Conservation (phyloP, 1,284 basidiomycete genomes). For the Ceratorhiza oryzae-sativae region DNA sequence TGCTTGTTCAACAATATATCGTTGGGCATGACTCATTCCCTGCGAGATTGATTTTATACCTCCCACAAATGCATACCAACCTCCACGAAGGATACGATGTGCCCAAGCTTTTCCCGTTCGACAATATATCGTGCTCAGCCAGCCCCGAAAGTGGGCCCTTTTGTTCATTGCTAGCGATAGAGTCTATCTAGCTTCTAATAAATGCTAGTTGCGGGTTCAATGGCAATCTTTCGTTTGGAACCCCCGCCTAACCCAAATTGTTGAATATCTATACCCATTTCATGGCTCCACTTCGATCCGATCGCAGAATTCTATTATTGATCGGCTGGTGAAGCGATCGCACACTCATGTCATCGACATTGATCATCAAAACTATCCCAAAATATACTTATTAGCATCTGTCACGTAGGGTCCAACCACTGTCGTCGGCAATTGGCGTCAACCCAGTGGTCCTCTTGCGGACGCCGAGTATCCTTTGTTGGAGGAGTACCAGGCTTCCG, state of each 20-base stretch:
- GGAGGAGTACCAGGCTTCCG: slow-evolving; percentile 59
- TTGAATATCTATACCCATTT: too few relatives aligned
- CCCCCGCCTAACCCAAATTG: too few relatives aligned
- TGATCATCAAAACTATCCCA: too few relatives aligned
- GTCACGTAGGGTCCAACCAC: slow-evolving; percentile 58
- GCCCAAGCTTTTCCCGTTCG: slow-evolving; percentile 59
- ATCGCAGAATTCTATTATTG: slow-evolving; percentile 43
- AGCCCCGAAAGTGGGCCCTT: background rate
- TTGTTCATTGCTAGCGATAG: background rate
- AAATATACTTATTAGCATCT: slow-evolving; percentile 11
- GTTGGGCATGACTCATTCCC: slow-evolving; percentile 64
- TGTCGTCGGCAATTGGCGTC: slow-evolving; percentile 68
- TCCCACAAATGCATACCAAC: slow-evolving; percentile 37
- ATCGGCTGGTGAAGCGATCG: slow-evolving; percentile 18
- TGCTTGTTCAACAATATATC: slow-evolving; percentile 61
- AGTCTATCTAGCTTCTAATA: slow-evolving; percentile 48
- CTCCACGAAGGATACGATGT: slow-evolving; percentile 53
- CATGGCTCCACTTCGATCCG: slow-evolving; percentile 50
- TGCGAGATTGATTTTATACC: slow-evolving; percentile 47
- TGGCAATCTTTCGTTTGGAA: too few relatives aligned
- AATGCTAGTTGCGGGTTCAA: slow-evolving; percentile 50
- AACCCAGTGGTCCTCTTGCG: too few relatives aligned
- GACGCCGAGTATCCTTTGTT: slow-evolving; percentile 51
- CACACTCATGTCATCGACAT: slow-evolving; percentile 18
- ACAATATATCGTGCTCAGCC: slow-evolving; percentile 54